A percentile compares a stretch with the other conserved stretches of the same genome.
Conservation (phyloP, 2,329 filamentous ascomycete genomes). For the Berkeleyomyces basicola region DNA sequence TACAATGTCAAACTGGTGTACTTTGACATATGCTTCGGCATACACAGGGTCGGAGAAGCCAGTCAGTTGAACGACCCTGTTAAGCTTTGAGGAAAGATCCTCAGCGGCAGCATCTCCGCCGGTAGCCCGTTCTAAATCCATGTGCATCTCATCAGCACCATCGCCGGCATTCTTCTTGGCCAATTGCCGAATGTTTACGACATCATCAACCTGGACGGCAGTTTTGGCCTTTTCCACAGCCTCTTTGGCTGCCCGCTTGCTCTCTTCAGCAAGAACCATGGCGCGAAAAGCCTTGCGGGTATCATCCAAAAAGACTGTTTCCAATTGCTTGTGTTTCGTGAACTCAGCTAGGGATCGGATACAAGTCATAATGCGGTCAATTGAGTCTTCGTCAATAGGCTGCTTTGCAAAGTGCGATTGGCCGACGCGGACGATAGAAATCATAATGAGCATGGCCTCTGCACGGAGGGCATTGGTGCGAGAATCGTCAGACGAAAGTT, state of each 20-base stretch:
- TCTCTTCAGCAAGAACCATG: constrained; percentile 95
- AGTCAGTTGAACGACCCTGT: constrained; percentile 87
- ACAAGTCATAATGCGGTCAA: constrained; percentile 98
- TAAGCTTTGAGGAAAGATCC: constrained; percentile 84
- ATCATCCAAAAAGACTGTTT: constrained; percentile 84
- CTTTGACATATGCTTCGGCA: constrained; percentile 96
- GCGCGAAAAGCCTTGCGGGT: constrained; percentile 89
- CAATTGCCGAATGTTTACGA: constrained; percentile 81
- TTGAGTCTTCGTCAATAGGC: constrained; percentile 90
- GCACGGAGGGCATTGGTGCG: constrained; percentile 88
- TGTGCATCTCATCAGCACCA: constrained; percentile 67
- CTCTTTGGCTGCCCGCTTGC: constrained; percentile 90
- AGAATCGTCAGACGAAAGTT: constrained; percentile 71
- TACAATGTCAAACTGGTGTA: constrained; percentile 97
- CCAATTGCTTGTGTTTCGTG: constrained; percentile 72
- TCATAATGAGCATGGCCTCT: constrained; percentile 99
- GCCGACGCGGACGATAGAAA: constrained; percentile 91
- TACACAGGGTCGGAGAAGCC: constrained; percentile 98
- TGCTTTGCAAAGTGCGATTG: constrained; percentile 98
- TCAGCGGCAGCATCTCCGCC: constrained; percentile 73
- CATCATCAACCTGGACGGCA: constrained; percentile 88
- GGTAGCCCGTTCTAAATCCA: constrained; percentile 85
- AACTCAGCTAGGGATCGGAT: constrained; percentile 87
- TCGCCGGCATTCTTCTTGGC: constrained; percentile 78
- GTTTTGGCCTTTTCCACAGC: constrained; percentile 85